Conservation (phyloP, 2,329 filamentous ascomycete genomes). For the Rhynchosporium secalis region DNA sequence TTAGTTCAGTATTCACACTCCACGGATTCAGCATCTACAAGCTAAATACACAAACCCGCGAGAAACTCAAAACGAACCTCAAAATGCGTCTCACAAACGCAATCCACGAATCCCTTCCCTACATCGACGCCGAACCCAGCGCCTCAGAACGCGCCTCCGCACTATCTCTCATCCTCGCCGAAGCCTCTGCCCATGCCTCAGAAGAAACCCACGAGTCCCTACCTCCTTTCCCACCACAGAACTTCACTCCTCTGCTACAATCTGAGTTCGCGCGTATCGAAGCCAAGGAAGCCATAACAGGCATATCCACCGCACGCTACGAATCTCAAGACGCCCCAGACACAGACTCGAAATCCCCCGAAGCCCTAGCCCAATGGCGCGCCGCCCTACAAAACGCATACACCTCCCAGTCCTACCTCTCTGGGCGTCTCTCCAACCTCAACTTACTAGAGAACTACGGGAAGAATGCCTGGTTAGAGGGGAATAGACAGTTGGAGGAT, state of each 20-base stretch:
- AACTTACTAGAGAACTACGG: slow-evolving; percentile 48
- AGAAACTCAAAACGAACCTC: background rate
- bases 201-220: slow-evolving; percentile 50
- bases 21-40: background rate
- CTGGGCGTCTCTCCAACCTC: slow-evolving; percentile 38
- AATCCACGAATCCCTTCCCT: slow-evolving; percentile 37
- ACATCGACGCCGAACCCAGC: slow-evolving; percentile 77
- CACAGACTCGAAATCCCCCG: slow-evolving; percentile 42
- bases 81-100: slow-evolving; percentile 36
- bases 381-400: slow-evolving; percentile 49
- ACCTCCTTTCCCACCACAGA: slow-evolving; percentile 54
- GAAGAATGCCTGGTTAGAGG: slow-evolving; percentile 88
- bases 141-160: slow-evolving; percentile 63
- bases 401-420: slow-evolving; percentile 57
- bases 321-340: slow-evolving; percentile 67
- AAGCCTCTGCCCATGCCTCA: slow-evolving; percentile 48
- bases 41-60: slow-evolving; percentile 8
- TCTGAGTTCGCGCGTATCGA: slow-evolving; percentile 67
- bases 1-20: background rate
- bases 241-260: slow-evolving; percentile 65
- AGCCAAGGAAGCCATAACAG: slow-evolving; percentile 56
- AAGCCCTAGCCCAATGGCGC: slow-evolving; percentile 21
- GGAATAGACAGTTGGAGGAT: slow-evolving; percentile 77
- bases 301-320: slow-evolving; percentile 79
- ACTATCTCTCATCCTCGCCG: slow-evolving; percentile 66